Evolutionary conservation across 768 basidiomycete species (phyloP).

Genomic region (Coprinopsis cinerea): DNA sequence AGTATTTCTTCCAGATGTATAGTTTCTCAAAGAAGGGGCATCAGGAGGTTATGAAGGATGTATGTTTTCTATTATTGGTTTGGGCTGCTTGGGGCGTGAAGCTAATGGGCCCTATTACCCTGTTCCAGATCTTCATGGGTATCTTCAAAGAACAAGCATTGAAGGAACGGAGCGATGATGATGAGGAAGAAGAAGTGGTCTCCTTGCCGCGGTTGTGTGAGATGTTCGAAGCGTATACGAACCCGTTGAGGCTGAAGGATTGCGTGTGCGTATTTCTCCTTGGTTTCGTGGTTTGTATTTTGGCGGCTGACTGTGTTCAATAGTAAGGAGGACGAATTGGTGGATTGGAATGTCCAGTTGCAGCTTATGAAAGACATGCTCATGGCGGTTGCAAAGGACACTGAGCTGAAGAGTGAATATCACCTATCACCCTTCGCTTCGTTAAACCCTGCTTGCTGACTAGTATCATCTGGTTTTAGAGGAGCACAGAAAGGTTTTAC

Average conservation of each 20-base stretch:
- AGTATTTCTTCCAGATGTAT: slow-evolving; percentile 83
- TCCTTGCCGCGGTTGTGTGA: slow-evolving; percentile 57
- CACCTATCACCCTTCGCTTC: neutral
- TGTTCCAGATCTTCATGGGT: slow-evolving; percentile 57
- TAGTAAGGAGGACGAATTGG: no score
- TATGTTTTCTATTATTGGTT: slow-evolving; percentile 17
- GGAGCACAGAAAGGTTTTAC: slow-evolving; percentile 61
- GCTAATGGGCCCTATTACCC: neutral
- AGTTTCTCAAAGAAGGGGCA: slow-evolving; percentile 75
- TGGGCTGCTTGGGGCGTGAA: neutral
- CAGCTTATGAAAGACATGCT: no score
- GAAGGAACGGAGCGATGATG: slow-evolving; percentile 52
- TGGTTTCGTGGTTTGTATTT: no score
- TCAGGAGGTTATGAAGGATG: slow-evolving; percentile 62
- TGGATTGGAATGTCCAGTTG: no score
- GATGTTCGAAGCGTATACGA: slow-evolving; percentile 74
- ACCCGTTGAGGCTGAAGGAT: slow-evolving; percentile 22
- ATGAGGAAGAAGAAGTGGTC: slow-evolving; percentile 61
- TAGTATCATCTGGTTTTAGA: slow-evolving; percentile 29
- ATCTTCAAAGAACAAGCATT: slow-evolving; percentile 35
- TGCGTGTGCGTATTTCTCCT: slow-evolving; percentile 24
- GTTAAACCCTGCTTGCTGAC: slow-evolving; percentile 14
- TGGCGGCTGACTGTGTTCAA: no score
- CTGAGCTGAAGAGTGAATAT: slow-evolving; percentile 19
- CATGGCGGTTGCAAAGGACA: no score